Base-by-base conservation (phyloP, 2,329 filamentous ascomycete species). In the Trichoderma breve region DNA sequence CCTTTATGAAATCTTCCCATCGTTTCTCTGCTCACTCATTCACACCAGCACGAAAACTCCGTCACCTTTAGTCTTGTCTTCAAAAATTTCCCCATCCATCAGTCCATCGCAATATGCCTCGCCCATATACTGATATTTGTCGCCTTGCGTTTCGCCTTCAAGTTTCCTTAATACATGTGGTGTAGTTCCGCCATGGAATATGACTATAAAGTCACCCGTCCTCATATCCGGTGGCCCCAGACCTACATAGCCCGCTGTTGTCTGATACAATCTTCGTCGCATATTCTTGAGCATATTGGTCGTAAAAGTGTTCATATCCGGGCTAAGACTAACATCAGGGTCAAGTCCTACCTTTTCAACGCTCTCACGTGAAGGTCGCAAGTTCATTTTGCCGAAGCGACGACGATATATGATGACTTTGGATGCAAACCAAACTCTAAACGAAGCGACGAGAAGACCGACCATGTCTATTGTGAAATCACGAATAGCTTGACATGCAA, bases 101-200 rank as follows among this genome's bases (percentile, higher is more conserved):
- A 81, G 64, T 3, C 80, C 79, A 21, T 81, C 79, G 43, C 79
- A 81, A 61, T 81, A 82, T 2, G 76, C 75, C 71, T 80, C 80
- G 2, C 80, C 79, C 2, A 80, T 14, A 64, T 79, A 79, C 24
- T 71, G 63, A 74, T 78, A 80, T n/a, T 11, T 36, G 4, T 62
- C 58, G 8, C 36, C 24, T 34, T 36, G 53, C 9, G 34, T n/a
- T 6, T 34, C 61, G 9, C 15, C 24, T 11, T n/a, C 39, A 12
- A 1, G 39, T 1, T 53, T 47, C 61, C 77, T 75, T 58, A 82
- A 64, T 1, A 80, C 51, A 63, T 79, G 73, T 8, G 80, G 78
- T 39, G 77, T 75, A 18, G 76, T 79, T 4, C 76, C 71, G 1
- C 80, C 80, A 32, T 75, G 71, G 7, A 81, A 68, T 7, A 81